phyloP scores from a whole-genome alignment of 768 basidiomycete genomes.

The Suillus occidentalis region DNA sequence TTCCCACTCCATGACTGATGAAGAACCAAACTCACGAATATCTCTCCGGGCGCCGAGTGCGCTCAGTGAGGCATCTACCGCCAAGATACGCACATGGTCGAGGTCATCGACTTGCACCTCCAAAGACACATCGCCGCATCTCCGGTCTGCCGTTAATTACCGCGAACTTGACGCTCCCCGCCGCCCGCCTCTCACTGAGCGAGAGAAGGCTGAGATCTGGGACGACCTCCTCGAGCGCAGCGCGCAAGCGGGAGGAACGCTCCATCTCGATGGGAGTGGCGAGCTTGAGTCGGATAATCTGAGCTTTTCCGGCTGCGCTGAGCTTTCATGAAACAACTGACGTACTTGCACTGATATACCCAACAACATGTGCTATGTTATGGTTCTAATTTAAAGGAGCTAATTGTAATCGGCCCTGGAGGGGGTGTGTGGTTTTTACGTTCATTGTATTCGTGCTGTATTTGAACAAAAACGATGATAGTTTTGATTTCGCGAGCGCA shows the following conservation, averaged over 20 bases:
- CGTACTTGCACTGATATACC: background rate
- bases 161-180: slow-evolving; percentile 43
- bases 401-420: slow-evolving; percentile 10
- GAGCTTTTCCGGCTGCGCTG: slow-evolving; percentile 36
- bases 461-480: background rate
- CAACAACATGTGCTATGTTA: slow-evolving; percentile 8
- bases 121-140: slow-evolving; percentile 13
- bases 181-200: slow-evolving; percentile 50
- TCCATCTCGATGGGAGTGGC: slow-evolving; percentile 49
- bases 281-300: slow-evolving; percentile 46
- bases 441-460: background rate
- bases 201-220: slow-evolving; percentile 74
- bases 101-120: slow-evolving; percentile 15
- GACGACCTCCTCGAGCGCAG: slow-evolving; percentile 66
- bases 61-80: slow-evolving; percentile 34
- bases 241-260: slow-evolving; percentile 69
- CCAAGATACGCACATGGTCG: slow-evolving; percentile 21
- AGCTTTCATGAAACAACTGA: slow-evolving; percentile 8
- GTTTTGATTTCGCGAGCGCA: slow-evolving; percentile 5
- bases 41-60: slow-evolving; percentile 19
- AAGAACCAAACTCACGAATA: slow-evolving; percentile 9
- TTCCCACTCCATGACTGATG: background rate
- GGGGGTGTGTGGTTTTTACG: background rate
- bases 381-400: slow-evolving; percentile 8
- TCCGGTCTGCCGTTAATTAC: slow-evolving; percentile 43